Conservation (phyloP, 2,329 filamentous ascomycete genomes). For the Sclerotinia nivalis region DNA sequence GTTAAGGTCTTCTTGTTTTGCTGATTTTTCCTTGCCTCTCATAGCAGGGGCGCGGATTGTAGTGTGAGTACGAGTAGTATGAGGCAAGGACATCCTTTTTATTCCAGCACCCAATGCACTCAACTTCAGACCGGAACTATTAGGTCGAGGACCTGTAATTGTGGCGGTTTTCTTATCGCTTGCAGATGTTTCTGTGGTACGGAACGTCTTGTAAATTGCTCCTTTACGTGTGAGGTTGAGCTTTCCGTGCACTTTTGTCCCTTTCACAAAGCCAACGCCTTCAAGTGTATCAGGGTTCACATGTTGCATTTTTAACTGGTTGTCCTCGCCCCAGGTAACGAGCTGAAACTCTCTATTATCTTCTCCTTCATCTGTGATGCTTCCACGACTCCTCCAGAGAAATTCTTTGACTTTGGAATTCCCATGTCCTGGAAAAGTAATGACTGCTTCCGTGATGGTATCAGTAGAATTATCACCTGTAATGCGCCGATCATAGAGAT, state of each 20-base stretch:
- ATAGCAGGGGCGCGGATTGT: slow-evolving; percentile 38
- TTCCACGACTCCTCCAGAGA: slow-evolving; percentile 79
- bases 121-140: slow-evolving; percentile 44
- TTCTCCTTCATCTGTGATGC: slow-evolving; percentile 61
- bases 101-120: slow-evolving; percentile 39
- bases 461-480: slow-evolving; percentile 49
- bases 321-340: slow-evolving; percentile 89
- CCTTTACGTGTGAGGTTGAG: slow-evolving; percentile 79
- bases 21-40: slow-evolving; percentile 37
- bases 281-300: slow-evolving; percentile 65
- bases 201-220: slow-evolving; percentile 81
- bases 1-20: slow-evolving; percentile 41
- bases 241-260: slow-evolving; percentile 61
- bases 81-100: slow-evolving; percentile 49
- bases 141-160: slow-evolving; percentile 60
- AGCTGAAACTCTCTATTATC: slow-evolving; percentile 90
- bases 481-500: slow-evolving; percentile 72
- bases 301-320: slow-evolving; percentile 75
- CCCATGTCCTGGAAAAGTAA: slow-evolving; percentile 59
- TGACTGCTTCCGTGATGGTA: slow-evolving; percentile 51
- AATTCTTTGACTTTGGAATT: slow-evolving; percentile 83
- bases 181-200: slow-evolving; percentile 63
- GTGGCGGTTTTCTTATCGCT: slow-evolving; percentile 61
- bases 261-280: slow-evolving; percentile 72
- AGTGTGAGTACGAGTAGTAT: slow-evolving; percentile 31